Conservation (phyloP, 805 yeast genomes). For the Yamadazyma sp. region DNA sequence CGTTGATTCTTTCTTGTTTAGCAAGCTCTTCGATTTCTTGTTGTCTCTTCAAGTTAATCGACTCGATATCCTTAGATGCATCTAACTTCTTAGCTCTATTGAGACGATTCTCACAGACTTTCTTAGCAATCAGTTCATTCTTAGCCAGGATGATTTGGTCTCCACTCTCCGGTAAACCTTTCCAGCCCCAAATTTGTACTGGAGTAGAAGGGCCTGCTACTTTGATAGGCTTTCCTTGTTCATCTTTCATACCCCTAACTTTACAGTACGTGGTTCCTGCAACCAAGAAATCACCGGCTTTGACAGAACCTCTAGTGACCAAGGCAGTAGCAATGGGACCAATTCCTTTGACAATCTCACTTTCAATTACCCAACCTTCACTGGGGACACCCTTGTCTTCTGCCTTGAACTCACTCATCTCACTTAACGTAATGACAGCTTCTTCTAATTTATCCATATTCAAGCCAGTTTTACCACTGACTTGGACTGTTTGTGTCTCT, state of each 20-base stretch:
- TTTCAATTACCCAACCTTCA: constrained; percentile 91
- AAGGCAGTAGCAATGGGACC: constrained; percentile 87
- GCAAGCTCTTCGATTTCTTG: constrained; percentile 53
- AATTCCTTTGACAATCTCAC: constrained; percentile 74
- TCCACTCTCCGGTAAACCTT: constrained; percentile 87
- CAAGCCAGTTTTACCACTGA: constrained; percentile 85
- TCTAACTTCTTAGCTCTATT: constrained; percentile 51
- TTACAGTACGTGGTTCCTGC: constrained; percentile 88
- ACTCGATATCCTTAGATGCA: constrained; percentile 65
- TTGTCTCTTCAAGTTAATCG: constrained; percentile 65
- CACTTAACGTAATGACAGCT: constrained; percentile 81
- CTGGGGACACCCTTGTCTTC: constrained; percentile 48
- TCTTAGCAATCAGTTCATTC: constrained; percentile 71
- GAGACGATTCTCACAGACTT: constrained; percentile 64
- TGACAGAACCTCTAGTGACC: constrained; percentile 74
- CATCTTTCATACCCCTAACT: constrained; percentile 76
- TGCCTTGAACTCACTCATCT: constrained; percentile 75
- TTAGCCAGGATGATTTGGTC: constrained; percentile 77
- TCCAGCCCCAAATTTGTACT: constrained; percentile 93
- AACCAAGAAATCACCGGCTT: constrained; percentile 69
- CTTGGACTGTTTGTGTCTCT: constrained; percentile 83
- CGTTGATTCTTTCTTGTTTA: constrained; percentile 53
- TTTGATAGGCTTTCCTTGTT: constrained; percentile 60
- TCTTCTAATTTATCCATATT: constrained; percentile 91
- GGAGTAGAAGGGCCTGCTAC: constrained; percentile 85